phyloP scores from a whole-genome alignment of 345 rosid species.

The Isatis tinctoria region DNA sequence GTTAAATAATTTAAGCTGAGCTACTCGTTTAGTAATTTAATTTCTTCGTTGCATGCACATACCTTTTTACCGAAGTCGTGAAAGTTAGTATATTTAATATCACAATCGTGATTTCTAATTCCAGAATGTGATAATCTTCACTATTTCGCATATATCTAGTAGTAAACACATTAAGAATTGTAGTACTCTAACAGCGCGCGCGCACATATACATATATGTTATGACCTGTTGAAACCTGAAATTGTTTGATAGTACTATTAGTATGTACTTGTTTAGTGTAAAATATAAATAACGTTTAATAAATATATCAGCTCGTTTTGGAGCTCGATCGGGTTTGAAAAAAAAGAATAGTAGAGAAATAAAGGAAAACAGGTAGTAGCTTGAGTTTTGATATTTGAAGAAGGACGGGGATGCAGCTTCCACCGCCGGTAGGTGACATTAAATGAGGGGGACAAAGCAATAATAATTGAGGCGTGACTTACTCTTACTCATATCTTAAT shows the following conservation, averaged over 20 bases:
- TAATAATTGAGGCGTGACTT: constrained; percentile 26
- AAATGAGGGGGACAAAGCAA: constrained; percentile 21
- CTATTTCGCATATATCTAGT: too few species aligned
- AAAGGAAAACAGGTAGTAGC: constrained; percentile 4
- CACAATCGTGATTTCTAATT: too few species aligned
- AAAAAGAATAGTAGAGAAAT: not conserved
- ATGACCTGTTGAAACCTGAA: too few species aligned
- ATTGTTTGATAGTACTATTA: too few species aligned
- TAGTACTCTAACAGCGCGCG: too few species aligned
- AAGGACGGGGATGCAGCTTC: constrained; percentile 15
- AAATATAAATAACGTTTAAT: too few species aligned
- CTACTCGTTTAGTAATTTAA: not conserved
- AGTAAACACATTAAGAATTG: too few species aligned
- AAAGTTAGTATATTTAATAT: not conserved
- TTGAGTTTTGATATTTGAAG: constrained; percentile 6
- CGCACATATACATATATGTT: too few species aligned
- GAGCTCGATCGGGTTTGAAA: not conserved
- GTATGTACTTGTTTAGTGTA: too few species aligned
- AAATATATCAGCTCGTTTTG: not conserved
- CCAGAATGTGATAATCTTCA: not conserved
- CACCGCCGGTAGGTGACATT: constrained; percentile 31
- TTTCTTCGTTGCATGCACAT: not conserved
- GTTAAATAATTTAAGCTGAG: too few species aligned
- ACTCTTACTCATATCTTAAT: constrained; percentile 8
- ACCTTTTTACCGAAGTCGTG: not conserved